Base-by-base conservation (phyloP, 1,284 basidiomycete species). In the Pseudozyma pruni region DNA sequence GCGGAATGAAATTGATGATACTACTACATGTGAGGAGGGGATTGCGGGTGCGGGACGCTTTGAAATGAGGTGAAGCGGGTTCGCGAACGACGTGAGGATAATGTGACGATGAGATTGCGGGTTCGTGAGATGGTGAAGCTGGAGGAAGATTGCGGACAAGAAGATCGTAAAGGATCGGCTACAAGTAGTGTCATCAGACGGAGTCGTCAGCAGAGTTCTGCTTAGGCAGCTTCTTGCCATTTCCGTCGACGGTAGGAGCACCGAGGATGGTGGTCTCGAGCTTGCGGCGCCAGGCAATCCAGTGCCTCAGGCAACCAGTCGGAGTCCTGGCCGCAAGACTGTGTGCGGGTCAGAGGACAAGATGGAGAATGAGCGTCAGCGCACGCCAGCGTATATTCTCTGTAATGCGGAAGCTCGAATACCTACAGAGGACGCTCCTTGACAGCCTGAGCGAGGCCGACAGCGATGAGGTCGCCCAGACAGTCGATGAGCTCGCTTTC, bases 211-310 rank as follows among this genome's bases (percentile, higher is more conserved):
- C 27, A 29, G 27, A 6, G 27, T 29, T 11, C 7, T 6, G 27
- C 27, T 29, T 29, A 11, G 27, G 14, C 23, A 52, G 22, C 44
- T 59, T 59, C 38, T 47, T 59, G 27, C 57, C 57, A 25, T 59
- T 59, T 5, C 10, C 1, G n/a, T 59, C 44, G 39, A 59, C 27
- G 14, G 57, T 59, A 13, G 49, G 32, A 33, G 43, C 39, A 3
- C 57, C 57, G 20, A 52, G 20, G 3, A 51, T 1, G 6, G 13
- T 29, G 11, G 37, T 59, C 33, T 59, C 57, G 7, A 46, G 37
- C 29, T 48, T 48, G 1, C 57, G 43, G 20, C 57, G 49, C 43
- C 29, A 42, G 25, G 25, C 19, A 44, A 22, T n/a, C 57, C 57
- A 59, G 34, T 59, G 57, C 2, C 13, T 7, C 3, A 38, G 2